Conservation (phyloP, 345 rosid species). For the Boechera divaricarpa region DNA sequence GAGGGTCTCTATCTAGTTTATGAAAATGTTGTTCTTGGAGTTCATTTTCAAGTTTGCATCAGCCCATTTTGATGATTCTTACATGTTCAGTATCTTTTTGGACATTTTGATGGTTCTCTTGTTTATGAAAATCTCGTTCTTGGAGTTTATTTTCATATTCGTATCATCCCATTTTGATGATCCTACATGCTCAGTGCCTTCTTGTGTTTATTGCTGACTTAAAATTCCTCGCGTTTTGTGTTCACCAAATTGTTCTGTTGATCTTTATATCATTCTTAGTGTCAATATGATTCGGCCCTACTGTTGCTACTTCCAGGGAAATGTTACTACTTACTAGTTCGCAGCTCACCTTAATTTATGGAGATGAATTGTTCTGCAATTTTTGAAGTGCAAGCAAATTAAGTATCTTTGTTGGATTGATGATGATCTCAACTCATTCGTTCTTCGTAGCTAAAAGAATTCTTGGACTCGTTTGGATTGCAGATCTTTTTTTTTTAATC, state of each 20-base stretch:
- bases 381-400: neutral
- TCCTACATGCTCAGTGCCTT: neutral
- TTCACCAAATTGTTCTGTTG: neutral
- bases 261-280: neutral
- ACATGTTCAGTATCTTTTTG: neutral
- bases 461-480: neutral
- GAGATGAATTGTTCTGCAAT: neutral
- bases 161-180: neutral
- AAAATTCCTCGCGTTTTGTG: neutral
- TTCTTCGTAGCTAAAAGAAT: neutral
- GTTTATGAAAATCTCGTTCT: neutral
- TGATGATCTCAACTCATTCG: neutral
- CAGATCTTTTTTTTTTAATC: neutral
- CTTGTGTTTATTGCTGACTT: neutral
- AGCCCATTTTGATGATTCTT: neutral
- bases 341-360: neutral
- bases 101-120: neutral
- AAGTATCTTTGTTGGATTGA: neutral
- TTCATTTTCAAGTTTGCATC: neutral
- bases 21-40: neutral
- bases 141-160: neutral
- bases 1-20: too few species aligned
- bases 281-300: neutral
- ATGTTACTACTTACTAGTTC: conserved; percentile 4
- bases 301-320: neutral